Conservation (phyloP, 805 yeast genomes). For the Hanseniaspora guilliermondii region DNA sequence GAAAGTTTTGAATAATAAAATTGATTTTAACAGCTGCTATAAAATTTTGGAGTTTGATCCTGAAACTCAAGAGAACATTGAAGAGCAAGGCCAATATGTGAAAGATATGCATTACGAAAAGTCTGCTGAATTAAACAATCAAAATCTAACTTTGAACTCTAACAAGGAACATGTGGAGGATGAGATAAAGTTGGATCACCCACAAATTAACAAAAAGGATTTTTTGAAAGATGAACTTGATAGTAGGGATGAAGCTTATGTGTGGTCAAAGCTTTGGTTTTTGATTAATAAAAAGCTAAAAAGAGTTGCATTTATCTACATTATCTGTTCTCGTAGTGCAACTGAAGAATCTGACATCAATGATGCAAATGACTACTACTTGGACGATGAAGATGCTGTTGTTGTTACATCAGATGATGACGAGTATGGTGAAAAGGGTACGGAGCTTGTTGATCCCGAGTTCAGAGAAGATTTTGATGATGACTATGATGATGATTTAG, state of each 20-base stretch:
- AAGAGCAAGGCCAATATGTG: slow-evolving; percentile 2
- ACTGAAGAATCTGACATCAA: slow-evolving; percentile 20
- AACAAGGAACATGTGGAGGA: background rate
- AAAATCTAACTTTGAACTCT: background rate
- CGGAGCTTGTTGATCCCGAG: slow-evolving; percentile 30
- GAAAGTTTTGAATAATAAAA: slow-evolving; percentile 7
- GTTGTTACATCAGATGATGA: slow-evolving; percentile 16
- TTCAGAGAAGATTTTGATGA: slow-evolving; percentile 28
- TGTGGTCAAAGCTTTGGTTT: slow-evolving; percentile 58
- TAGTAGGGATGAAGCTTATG: slow-evolving; percentile 43
- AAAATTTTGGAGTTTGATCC: slow-evolving; percentile 8
- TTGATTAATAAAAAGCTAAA: slow-evolving; percentile 82
- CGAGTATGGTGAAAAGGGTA: slow-evolving; percentile 20
- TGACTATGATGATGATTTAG: slow-evolving; percentile 30
- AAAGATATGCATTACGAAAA: background rate
- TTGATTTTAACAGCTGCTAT: slow-evolving; percentile 6
- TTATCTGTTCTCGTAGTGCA: slow-evolving; percentile 42
- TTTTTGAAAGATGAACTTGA: slow-evolving; percentile 56
- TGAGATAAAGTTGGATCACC: slow-evolving; percentile 30
- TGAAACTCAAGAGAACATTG: slow-evolving; percentile 2
- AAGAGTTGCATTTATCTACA: slow-evolving; percentile 75
- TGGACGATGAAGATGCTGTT: slow-evolving; percentile 28
- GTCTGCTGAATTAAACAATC: background rate
- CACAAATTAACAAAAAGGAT: slow-evolving; percentile 36
- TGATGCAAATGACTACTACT: slow-evolving; percentile 12